These are phyloP conservation scores for Coemansia sp. DNA, from an alignment of 192 early-diverging fungal species.

Conservation along the genomic window DNA sequence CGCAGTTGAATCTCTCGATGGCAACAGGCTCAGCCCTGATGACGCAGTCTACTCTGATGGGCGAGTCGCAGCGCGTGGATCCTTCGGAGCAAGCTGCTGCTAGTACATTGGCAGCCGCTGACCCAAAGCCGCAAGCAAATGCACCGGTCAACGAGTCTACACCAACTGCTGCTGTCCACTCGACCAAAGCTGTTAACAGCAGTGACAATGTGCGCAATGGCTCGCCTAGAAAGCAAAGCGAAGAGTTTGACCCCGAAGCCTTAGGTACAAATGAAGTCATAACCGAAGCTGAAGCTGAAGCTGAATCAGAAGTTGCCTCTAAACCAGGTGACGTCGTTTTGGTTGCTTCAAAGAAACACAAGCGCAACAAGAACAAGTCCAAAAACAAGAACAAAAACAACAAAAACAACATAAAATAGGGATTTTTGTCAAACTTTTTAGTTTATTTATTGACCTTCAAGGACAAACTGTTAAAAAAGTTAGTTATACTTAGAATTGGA, in stretches of 20 bases:
- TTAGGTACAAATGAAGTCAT: neutral
- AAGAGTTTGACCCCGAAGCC: neutral
- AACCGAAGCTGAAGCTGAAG: neutral
- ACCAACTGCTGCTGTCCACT: neutral
- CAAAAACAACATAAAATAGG: neutral
- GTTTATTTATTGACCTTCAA: too few relatives aligned
- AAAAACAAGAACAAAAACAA: conserved; percentile 18
- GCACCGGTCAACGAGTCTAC: neutral
- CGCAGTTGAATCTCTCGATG: conserved; percentile 5
- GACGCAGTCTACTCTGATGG: neutral
- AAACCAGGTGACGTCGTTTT: neutral
- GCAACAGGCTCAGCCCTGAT: neutral
- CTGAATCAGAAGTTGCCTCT: too few relatives aligned
- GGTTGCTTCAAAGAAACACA: conserved; percentile 26
- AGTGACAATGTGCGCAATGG: neutral
- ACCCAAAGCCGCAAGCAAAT: neutral
- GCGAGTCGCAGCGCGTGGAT: neutral
- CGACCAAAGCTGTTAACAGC: neutral
- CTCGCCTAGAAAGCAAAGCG: neutral
- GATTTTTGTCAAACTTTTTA: neutral
- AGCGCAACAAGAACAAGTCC: conserved; percentile 18
- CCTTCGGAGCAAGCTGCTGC: neutral
- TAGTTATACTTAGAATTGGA: too few relatives aligned
- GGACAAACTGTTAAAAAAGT: too few relatives aligned
- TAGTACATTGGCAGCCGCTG: neutral